Evolutionary conservation across 345 rosid genomes (phyloP).

Genomic region (Eucalyptus pauciflora): DNA sequence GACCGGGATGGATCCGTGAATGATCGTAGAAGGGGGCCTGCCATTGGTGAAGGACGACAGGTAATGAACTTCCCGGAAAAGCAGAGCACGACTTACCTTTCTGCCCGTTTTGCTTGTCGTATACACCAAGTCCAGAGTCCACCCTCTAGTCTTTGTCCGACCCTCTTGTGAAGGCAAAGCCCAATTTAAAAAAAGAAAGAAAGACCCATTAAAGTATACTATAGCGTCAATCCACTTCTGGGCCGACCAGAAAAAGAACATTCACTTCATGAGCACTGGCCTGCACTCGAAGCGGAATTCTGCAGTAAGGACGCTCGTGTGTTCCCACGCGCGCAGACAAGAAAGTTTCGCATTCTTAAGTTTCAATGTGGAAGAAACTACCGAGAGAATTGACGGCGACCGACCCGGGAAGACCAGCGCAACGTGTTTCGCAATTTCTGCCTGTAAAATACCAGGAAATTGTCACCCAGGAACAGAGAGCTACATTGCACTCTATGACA

Average conservation of each 20-base stretch:
- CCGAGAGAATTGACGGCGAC: background rate
- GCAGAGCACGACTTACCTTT: background rate
- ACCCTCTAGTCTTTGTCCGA: background rate
- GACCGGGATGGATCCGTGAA: background rate
- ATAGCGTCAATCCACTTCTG: background rate
- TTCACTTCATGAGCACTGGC: background rate
- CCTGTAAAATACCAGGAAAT: background rate
- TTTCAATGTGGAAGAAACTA: background rate
- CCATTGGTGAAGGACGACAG: background rate
- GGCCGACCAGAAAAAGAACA: rapidly evolving
- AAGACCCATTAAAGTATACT: background rate
- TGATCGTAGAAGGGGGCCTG: background rate
- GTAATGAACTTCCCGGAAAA: background rate
- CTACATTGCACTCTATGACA: too few species aligned
- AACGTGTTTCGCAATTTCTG: background rate
- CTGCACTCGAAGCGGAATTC: background rate
- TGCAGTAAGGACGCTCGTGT: rapidly evolving
- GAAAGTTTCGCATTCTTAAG: background rate
- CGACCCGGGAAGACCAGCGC: background rate
- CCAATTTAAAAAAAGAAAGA: background rate
- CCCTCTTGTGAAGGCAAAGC: background rate
- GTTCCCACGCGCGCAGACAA: background rate
- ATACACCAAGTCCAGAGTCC: background rate
- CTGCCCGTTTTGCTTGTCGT: background rate
- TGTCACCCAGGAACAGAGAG: background rate